phyloP scores from a whole-genome alignment of 768 basidiomycete genomes.

The Saitozyma sp. region DNA sequence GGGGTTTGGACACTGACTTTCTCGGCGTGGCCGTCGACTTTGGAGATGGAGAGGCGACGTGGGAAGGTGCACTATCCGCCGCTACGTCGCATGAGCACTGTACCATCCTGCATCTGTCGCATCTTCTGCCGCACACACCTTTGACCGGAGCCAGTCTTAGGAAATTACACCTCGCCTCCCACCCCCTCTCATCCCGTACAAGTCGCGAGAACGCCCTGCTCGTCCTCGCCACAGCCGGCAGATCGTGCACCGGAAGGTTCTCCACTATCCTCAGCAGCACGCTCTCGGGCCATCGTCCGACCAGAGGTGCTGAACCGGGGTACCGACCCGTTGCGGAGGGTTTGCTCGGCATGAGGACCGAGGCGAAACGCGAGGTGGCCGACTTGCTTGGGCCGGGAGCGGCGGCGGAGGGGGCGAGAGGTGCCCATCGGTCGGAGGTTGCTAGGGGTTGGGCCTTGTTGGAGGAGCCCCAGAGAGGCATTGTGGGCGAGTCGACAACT shows the following conservation, averaged over 20 bases:
- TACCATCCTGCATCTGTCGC: not conserved
- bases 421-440: constrained; percentile 67
- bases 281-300: constrained; percentile 74
- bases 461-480: constrained; percentile 3
- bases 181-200: constrained; percentile 70
- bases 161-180: constrained; percentile 71
- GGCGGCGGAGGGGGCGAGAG: constrained; percentile 66
- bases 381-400: constrained; percentile 3
- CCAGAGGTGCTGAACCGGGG: constrained; percentile 25
- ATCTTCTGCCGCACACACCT: not conserved
- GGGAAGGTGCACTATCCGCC: constrained; percentile 5
- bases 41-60: constrained; percentile 6
- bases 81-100: constrained; percentile 6
- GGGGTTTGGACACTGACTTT: constrained; percentile 64
- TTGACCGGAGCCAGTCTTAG: constrained; percentile 54
- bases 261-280: constrained; percentile 73
- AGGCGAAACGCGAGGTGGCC: constrained; percentile 48
- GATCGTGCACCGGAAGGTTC: constrained; percentile 74
- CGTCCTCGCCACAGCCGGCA: constrained; percentile 70
- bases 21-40: constrained; percentile 57
- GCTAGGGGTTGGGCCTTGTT: constrained; percentile 2
- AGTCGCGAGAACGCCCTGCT: constrained; percentile 67
- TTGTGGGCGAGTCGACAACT: not conserved
- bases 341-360: constrained; percentile 51
- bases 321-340: constrained; percentile 3